Conservation (phyloP, 208 protist species). For the Herpetomonas tarakana region DNA sequence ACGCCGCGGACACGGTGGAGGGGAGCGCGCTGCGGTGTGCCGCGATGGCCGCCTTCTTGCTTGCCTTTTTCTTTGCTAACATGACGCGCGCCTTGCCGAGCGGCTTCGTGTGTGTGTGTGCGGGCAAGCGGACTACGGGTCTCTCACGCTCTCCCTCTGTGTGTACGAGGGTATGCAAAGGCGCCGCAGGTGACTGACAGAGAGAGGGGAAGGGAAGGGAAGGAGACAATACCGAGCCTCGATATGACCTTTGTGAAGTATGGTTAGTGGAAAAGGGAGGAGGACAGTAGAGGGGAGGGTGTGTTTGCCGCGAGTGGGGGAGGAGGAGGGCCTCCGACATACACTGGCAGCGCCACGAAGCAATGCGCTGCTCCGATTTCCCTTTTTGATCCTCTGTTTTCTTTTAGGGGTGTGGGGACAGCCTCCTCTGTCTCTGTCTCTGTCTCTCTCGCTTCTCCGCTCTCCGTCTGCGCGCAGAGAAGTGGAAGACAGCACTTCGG, state of each 20-base stretch:
- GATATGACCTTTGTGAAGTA: neutral
- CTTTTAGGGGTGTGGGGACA: too few relatives aligned
- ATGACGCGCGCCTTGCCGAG: conserved; percentile 17
- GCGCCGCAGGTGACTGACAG: neutral
- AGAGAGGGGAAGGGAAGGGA: conserved; percentile 5
- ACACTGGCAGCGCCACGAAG: too few relatives aligned
- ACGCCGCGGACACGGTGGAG: neutral
- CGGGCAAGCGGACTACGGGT: neutral
- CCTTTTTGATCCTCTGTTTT: too few relatives aligned
- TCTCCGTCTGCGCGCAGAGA: too few relatives aligned
- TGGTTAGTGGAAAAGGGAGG: neutral
- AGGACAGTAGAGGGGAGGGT: too few relatives aligned
- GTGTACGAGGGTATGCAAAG: neutral
- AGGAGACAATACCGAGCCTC: neutral
- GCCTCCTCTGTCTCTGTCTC: too few relatives aligned
- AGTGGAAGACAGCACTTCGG: too few relatives aligned
- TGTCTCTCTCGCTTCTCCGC: too few relatives aligned
- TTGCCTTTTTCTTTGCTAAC: conserved; percentile 67
- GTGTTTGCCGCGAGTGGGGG: too few relatives aligned
- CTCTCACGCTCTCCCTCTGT: neutral
- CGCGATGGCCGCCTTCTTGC: conserved; percentile 37
- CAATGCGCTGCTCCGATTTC: too few relatives aligned
- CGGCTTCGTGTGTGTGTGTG: neutral
- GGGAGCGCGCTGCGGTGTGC: neutral
- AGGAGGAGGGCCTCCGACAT: too few relatives aligned